Conservation (phyloP, 345 rosid genomes). For the Nasturtium officinale region DNA sequence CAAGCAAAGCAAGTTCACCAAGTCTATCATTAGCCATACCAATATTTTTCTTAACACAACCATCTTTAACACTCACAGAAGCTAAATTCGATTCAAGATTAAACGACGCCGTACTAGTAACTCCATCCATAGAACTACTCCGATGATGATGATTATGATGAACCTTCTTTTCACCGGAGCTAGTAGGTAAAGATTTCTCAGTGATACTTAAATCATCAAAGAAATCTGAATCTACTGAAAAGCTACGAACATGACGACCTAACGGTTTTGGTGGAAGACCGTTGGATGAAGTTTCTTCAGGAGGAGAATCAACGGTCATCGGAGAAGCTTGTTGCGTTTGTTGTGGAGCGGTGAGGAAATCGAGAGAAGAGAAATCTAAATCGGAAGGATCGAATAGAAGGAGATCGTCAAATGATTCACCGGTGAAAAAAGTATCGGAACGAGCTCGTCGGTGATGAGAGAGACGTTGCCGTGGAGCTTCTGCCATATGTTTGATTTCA, state of each 20-base stretch:
- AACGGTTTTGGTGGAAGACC: slow-evolving; percentile 44
- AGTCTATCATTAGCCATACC: slow-evolving; percentile 67
- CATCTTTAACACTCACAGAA: slow-evolving; percentile 46
- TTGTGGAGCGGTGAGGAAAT: slow-evolving; percentile 52
- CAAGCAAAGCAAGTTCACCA: slow-evolving; percentile 86
- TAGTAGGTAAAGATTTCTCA: slow-evolving; percentile 39
- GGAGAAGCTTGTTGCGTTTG: slow-evolving; percentile 42
- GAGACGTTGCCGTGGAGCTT: slow-evolving; percentile 55
- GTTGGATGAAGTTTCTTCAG: slow-evolving; percentile 71
- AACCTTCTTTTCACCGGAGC: slow-evolving; percentile 51
- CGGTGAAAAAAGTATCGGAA: slow-evolving; percentile 89
- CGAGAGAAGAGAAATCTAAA: slow-evolving; percentile 76
- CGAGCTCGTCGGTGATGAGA: slow-evolving; percentile 86
- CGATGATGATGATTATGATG: slow-evolving; percentile 49
- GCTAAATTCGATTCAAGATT: slow-evolving; percentile 58
- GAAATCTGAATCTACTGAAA: slow-evolving; percentile 90
- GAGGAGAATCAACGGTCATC: slow-evolving; percentile 59
- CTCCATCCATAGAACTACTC: slow-evolving; percentile 87
- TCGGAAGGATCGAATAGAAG: slow-evolving; percentile 84
- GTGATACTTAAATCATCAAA: slow-evolving; percentile 57
- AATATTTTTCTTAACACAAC: slow-evolving; percentile 76
- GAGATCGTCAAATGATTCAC: slow-evolving; percentile 68
- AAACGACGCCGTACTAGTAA: slow-evolving; percentile 53
- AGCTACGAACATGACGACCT: slow-evolving; percentile 68
- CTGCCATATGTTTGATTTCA: slow-evolving; percentile 71